These are phyloP conservation scores for Bonia amplexicaulis DNA, from an alignment of 176 grass and related monocot species.

Conservation along the genomic window DNA sequence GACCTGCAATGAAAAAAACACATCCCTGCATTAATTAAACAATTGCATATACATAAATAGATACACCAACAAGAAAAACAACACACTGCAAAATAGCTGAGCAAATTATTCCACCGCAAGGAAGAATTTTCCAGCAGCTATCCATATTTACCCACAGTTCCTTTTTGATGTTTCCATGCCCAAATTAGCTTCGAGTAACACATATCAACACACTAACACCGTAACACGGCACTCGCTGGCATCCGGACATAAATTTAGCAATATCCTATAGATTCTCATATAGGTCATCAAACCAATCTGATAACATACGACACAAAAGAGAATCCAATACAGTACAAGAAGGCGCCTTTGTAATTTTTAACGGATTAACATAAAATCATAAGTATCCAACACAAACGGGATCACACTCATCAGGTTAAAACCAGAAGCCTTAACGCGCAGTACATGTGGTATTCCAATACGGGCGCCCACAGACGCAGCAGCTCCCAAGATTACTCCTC, in stretches of 20 bases:
- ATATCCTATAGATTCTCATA: background rate
- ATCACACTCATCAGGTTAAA: background rate
- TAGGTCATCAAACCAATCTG: background rate
- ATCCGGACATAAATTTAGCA: background rate
- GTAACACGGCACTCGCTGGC: background rate
- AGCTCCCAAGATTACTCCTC: background rate
- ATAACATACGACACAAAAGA: background rate
- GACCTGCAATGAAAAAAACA: slow-evolving; percentile 20
- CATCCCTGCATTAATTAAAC: slow-evolving; percentile 3
- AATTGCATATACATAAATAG: background rate
- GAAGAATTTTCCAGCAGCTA: background rate
- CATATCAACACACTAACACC: background rate
- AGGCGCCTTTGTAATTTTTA: background rate
- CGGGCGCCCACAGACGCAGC: background rate
- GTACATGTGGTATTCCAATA: background rate
- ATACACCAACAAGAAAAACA: background rate
- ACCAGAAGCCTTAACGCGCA: background rate
- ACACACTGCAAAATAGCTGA: background rate
- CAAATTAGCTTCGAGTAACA: background rate
- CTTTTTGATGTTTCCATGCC: background rate
- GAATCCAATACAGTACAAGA: background rate
- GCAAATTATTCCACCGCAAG: background rate
- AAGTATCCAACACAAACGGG: background rate
- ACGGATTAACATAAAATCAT: background rate
- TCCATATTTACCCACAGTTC: background rate